Base-by-base conservation (phyloP, 257 asterid genomes). In the Apocynum venetum region DNA sequence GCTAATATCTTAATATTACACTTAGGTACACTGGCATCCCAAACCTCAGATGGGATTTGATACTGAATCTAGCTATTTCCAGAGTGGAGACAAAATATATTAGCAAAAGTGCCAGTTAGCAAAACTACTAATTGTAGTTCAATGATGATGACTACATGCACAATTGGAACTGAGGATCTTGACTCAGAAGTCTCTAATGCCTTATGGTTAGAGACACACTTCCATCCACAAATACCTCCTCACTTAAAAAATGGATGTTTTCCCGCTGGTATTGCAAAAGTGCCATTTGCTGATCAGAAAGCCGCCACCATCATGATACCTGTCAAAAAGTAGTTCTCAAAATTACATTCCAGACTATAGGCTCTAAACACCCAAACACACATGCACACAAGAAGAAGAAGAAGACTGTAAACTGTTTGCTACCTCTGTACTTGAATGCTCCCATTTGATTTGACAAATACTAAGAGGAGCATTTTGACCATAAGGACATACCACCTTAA, bases 261-360 rank as follows among this genome's bases (percentile, higher is more conserved):
- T 96, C 99, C 73, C 96, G 94, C 86, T 96, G 99, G 86, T 96
- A 93, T 77, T 96, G 98, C 91, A 96, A 84, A 84, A 96, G 83
- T 25, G 98, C 98, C 99, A 96, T 96, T 89, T 96, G 99, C 88
- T 93, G 99, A 96, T 96, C 99, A 56, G 98, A 96, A 40, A 96
- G 91, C 40, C 98, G 88, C 98, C 97, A 49, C 98, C 96, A 12
- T 96, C 98, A 77, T 96, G 94, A 86, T 93, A 91, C 88, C 99
- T 96, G 82, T 76, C 80, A 78, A 71, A 77, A 73, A 79, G 31
- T 74, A 69, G 41, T 60, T 60, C n/a, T 57, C 47, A 72, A 36
- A 12, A 48, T 56, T 8, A 10, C 61, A 59, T 41, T 77, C 64
- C 47, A 73, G 48, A 67, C 40, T 47, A 38, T 15, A 65, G 41